A percentile compares a stretch with the other conserved stretches of the same genome.
These are phyloP conservation scores for Pythium monospermum DNA, from an alignment of 352 stramenopile genomes.

Conservation along the genomic window DNA sequence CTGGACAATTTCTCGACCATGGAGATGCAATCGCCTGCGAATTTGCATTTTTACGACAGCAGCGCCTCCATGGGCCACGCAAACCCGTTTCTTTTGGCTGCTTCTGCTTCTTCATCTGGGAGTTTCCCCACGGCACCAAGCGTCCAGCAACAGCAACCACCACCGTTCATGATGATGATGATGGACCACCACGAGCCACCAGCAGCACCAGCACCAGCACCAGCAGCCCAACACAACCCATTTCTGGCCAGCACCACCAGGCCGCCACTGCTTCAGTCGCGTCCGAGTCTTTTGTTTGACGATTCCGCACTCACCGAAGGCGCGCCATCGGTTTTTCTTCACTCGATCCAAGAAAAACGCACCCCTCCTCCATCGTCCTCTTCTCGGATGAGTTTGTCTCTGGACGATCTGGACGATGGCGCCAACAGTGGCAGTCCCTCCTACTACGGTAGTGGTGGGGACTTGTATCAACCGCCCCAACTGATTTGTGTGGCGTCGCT, in stretches of 20 bases:
- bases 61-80: background rate
- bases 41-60: slow-evolving; percentile 9
- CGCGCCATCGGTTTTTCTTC: slow-evolving; percentile 42
- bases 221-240: background rate
- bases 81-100: slow-evolving; percentile 43
- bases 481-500: slow-evolving; percentile 63
- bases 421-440: too few species aligned
- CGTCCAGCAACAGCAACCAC: background rate
- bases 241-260: slow-evolving; percentile 7
- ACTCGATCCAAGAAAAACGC: slow-evolving; percentile 63
- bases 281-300: slow-evolving; percentile 61
- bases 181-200: slow-evolving; percentile 38
- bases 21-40: slow-evolving; percentile 41
- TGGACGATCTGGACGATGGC: slow-evolving; percentile 45
- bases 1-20: slow-evolving; percentile 26
- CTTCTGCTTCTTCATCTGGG: too few species aligned
- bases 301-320: slow-evolving; percentile 40
- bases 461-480: slow-evolving; percentile 36
- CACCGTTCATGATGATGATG: background rate
- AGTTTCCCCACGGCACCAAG: background rate
- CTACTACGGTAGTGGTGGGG: too few species aligned
- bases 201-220: background rate
- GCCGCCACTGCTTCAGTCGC: slow-evolving; percentile 16
- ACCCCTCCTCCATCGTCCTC: too few species aligned
- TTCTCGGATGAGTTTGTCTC: slow-evolving; percentile 51